Percentiles rank a stretch among this genome's conserved stretches.
These are phyloP conservation scores for Hypoxylon rubiginosum DNA, from an alignment of 2,329 filamentous ascomycete species.

Conservation along the genomic window DNA sequence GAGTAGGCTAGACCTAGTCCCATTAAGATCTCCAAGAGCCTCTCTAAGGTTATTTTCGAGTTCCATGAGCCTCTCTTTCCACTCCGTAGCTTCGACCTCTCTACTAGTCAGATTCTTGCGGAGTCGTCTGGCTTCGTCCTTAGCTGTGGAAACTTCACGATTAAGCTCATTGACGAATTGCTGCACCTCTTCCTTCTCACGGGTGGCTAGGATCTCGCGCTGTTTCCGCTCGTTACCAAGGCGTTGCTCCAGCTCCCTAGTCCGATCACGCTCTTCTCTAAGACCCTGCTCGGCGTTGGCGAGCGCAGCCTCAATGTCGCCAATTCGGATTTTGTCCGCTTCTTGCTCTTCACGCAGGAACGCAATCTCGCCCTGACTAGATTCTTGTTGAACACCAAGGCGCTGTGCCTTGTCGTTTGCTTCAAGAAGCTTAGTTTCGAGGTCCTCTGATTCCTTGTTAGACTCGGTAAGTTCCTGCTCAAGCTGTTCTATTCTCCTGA, in stretches of 20 bases:
- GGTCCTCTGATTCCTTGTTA: slow-evolving; percentile 86
- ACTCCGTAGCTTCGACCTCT: slow-evolving; percentile 89
- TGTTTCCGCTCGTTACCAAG: slow-evolving; percentile 86
- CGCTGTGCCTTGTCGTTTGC: slow-evolving; percentile 89
- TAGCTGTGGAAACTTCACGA: slow-evolving; percentile 81
- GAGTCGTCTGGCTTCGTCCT: slow-evolving; percentile 86
- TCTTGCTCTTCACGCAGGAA: slow-evolving; percentile 98
- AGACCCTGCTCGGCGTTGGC: slow-evolving; percentile 83
- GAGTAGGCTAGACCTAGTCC: slow-evolving; percentile 86
- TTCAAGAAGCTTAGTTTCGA: slow-evolving; percentile 87
- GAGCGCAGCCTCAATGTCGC: slow-evolving; percentile 87
- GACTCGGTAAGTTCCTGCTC: slow-evolving; percentile 86
- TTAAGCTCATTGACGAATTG: slow-evolving; percentile 95
- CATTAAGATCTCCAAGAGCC: slow-evolving; percentile 87
- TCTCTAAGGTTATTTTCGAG: slow-evolving; percentile 90
- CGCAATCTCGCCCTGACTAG: slow-evolving; percentile 90
- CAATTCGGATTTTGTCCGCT: slow-evolving; percentile 96
- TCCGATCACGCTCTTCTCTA: slow-evolving; percentile 86
- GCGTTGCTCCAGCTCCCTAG: slow-evolving; percentile 78
- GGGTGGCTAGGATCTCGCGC: slow-evolving; percentile 85
- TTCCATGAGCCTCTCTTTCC: slow-evolving; percentile 91
- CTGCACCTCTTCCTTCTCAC: slow-evolving; percentile 95
- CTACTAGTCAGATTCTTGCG: slow-evolving; percentile 85
- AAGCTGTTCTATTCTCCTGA: slow-evolving; percentile 83
- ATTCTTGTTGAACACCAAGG: slow-evolving; percentile 91